Percentiles rank a stretch among this genome's conserved stretches.
Evolutionary conservation across 169 alveolate species (phyloP).

Genomic region (Ichthyophthirius multifiliis): DNA sequence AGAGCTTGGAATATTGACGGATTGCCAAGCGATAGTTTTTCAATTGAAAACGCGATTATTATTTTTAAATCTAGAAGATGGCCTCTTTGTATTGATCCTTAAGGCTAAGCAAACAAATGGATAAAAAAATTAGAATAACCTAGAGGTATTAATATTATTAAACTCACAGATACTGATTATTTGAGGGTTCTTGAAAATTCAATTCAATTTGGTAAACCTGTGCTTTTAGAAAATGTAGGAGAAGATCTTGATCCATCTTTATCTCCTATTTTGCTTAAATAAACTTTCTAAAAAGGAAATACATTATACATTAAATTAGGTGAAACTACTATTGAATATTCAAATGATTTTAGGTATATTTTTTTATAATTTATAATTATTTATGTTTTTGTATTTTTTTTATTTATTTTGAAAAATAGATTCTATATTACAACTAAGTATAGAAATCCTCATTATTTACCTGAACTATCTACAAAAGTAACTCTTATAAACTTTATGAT

Average conservation of each 20-base stretch:
- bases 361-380: not conserved
- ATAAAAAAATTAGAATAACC: slow-evolving; percentile 86
- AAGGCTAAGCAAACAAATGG: slow-evolving; percentile 92
- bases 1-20: slow-evolving; percentile 91
- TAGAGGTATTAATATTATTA: slow-evolving; percentile 72
- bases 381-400: slow-evolving; percentile 31
- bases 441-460: slow-evolving; percentile 91
- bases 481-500: slow-evolving; percentile 85
- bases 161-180: slow-evolving; percentile 84
- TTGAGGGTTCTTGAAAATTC: slow-evolving; percentile 80
- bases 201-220: slow-evolving; percentile 88
- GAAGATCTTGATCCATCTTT: slow-evolving; percentile 90
- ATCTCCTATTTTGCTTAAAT: slow-evolving; percentile 87
- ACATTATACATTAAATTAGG: slow-evolving; percentile 83
- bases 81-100: slow-evolving; percentile 93
- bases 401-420: slow-evolving; percentile 38
- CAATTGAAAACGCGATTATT: slow-evolving; percentile 89
- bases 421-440: slow-evolving; percentile 89
- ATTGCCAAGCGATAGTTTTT: slow-evolving; percentile 87
- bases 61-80: slow-evolving; percentile 87
- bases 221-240: slow-evolving; percentile 86
- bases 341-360: slow-evolving; percentile 69
- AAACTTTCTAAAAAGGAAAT: slow-evolving; percentile 85
- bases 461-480: slow-evolving; percentile 89
- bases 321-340: slow-evolving; percentile 85